phyloP scores from a whole-genome alignment of 169 alveolate species.

The Perkinsus marinus region DNA sequence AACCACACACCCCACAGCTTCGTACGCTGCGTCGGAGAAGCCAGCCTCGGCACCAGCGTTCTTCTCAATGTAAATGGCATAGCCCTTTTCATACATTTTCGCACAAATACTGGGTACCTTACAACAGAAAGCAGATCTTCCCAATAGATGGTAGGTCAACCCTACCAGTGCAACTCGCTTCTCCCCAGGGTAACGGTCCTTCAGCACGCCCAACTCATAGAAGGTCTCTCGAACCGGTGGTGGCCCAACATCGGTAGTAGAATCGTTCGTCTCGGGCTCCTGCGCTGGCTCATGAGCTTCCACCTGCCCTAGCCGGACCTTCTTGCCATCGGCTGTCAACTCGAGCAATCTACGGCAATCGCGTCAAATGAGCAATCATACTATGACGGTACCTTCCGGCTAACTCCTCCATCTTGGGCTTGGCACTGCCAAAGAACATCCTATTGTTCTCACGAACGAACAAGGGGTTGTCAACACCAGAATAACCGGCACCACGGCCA shows the following conservation, averaged over 20 bases:
- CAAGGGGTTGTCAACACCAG: conserved; percentile 64
- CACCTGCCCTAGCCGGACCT: background rate
- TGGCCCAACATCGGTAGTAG: background rate
- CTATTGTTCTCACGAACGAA: conserved; percentile 48
- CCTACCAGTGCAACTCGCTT: background rate
- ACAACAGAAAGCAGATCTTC: background rate
- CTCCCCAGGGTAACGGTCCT: background rate
- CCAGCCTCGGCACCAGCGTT: background rate
- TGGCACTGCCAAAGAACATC: conserved; percentile 62
- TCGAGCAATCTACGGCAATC: background rate
- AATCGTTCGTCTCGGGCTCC: background rate
- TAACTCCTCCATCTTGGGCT: conserved; percentile 7
- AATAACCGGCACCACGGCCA: conserved; percentile 63
- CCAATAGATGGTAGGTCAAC: background rate
- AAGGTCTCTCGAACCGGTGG: background rate
- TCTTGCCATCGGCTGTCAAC: background rate
- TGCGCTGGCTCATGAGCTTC: background rate
- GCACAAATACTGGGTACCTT: background rate
- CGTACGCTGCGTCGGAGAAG: background rate
- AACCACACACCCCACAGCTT: background rate
- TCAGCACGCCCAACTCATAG: background rate
- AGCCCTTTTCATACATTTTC: background rate
- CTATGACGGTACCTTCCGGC: background rate
- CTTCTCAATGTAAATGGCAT: background rate
- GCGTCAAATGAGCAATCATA: background rate